phyloP scores from a whole-genome alignment of 1,139 yeast species.

The Saccharomyces hybrid region DNA sequence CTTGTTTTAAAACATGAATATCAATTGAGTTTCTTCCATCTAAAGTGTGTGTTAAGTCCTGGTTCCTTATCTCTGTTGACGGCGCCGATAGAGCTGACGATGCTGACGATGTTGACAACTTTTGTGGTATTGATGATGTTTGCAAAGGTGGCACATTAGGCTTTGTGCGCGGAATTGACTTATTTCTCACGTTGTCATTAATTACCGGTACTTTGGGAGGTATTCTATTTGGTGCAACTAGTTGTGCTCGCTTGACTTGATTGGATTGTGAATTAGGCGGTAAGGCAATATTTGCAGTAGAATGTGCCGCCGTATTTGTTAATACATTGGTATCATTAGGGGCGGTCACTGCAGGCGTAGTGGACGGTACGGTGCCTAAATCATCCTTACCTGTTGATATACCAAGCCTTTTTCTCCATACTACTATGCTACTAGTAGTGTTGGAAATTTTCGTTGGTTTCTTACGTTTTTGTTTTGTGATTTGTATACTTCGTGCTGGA shows the following conservation, averaged over 20 bases:
- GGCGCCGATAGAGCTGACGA: not conserved
- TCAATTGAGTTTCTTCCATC: not conserved
- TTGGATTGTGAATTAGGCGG: not conserved
- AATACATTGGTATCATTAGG: not conserved
- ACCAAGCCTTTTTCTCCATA: conserved; percentile 31
- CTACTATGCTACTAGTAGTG: conserved; percentile 31
- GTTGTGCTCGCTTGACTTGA: not conserved
- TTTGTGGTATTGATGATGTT: not conserved
- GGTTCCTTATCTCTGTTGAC: not conserved
- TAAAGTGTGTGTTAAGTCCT: not conserved
- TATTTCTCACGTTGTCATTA: not conserved
- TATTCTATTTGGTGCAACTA: not conserved
- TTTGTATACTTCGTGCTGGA: conserved; percentile 23
- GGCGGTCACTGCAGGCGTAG: not conserved
- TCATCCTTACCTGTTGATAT: conserved; percentile 11
- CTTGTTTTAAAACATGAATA: conserved; percentile 20
- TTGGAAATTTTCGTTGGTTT: conserved; percentile 26
- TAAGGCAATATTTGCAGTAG: not conserved
- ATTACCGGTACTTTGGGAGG: not conserved
- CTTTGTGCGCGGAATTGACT: not conserved
- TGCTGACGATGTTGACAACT: not conserved
- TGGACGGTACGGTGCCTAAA: not conserved
- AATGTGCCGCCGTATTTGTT: not conserved
- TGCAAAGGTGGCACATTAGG: not conserved
- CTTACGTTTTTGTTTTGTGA: conserved; percentile 25